phyloP scores from a whole-genome alignment of 768 basidiomycete species.

The Tricholoma bakamatsutake region DNA sequence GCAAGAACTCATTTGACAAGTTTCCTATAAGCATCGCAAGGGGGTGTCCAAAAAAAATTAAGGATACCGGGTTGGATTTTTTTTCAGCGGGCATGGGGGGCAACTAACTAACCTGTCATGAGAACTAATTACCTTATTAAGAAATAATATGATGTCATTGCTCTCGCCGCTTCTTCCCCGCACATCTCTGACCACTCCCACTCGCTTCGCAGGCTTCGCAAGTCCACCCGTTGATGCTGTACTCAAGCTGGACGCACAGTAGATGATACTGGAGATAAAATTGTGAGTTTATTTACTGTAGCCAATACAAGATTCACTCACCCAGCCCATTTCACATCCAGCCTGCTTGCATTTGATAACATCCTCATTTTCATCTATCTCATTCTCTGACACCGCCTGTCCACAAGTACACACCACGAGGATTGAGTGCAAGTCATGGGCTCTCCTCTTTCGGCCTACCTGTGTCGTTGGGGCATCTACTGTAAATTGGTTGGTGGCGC shows the following conservation, averaged over 20 bases:
- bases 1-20: too few relatives aligned
- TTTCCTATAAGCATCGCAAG: too few relatives aligned
- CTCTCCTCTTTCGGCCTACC: not conserved
- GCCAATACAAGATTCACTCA: not conserved
- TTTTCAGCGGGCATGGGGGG: too few relatives aligned
- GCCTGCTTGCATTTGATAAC: not conserved
- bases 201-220: not conserved
- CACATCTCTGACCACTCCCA: too few relatives aligned
- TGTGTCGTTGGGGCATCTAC: not conserved
- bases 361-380: not conserved
- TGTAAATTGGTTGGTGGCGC: not conserved
- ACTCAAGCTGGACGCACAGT: too few relatives aligned
- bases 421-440: not conserved
- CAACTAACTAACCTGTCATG: too few relatives aligned
- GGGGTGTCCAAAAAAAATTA: too few relatives aligned
- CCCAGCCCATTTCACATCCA: not conserved
- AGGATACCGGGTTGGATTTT: too few relatives aligned
- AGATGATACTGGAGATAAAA: not conserved
- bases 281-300: not conserved
- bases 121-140: too few relatives aligned
- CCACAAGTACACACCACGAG: not conserved
- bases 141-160: not conserved
- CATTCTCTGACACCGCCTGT: not conserved
- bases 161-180: not conserved
- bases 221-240: too few relatives aligned